Evolutionary conservation across 805 yeast genomes (phyloP).

Genomic region (Kuraishia ogatae): DNA sequence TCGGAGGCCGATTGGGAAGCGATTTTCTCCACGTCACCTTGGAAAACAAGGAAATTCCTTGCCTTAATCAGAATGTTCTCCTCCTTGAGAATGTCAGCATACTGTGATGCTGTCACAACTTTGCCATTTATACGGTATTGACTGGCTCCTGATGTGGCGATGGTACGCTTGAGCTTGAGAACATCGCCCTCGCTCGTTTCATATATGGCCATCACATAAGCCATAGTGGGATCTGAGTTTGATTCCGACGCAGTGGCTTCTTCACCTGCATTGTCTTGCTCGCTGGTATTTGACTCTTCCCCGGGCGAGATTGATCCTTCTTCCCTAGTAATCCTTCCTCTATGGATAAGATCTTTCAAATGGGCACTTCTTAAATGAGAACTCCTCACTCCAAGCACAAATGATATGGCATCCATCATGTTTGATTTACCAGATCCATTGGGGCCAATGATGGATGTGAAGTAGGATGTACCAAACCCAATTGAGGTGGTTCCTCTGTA

Average conservation of each 20-base stretch:
- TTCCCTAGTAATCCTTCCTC: slow-evolving; percentile 41
- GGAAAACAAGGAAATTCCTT: slow-evolving; percentile 86
- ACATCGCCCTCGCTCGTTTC: slow-evolving; percentile 52
- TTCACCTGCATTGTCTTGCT: slow-evolving; percentile 15
- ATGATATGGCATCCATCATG: slow-evolving; percentile 87
- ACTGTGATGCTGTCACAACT: slow-evolving; percentile 54
- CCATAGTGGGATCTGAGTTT: slow-evolving; percentile 35
- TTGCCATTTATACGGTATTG: slow-evolving; percentile 59
- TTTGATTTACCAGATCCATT: slow-evolving; percentile 98
- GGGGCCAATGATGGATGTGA: slow-evolving; percentile 95
- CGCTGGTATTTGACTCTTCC: slow-evolving; percentile 10
- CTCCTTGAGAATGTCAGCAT: slow-evolving; percentile 53
- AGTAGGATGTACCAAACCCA: slow-evolving; percentile 76
- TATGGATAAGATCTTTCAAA: slow-evolving; percentile 69
- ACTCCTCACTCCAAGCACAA: slow-evolving; percentile 81
- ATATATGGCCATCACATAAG: slow-evolving; percentile 74
- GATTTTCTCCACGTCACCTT: slow-evolving; percentile 92
- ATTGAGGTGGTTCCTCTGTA: slow-evolving; percentile 69
- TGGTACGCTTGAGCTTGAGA: slow-evolving; percentile 54
- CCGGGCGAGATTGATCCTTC: not conserved
- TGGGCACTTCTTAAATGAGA: slow-evolving; percentile 67
- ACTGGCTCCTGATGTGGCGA: slow-evolving; percentile 50
- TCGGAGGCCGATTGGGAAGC: slow-evolving; percentile 82
- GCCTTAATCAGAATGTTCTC: slow-evolving; percentile 87
- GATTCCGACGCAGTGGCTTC: slow-evolving; percentile 14